Evolutionary conservation across 345 rosid species (phyloP).

Genomic region (Murraya paniculata): DNA sequence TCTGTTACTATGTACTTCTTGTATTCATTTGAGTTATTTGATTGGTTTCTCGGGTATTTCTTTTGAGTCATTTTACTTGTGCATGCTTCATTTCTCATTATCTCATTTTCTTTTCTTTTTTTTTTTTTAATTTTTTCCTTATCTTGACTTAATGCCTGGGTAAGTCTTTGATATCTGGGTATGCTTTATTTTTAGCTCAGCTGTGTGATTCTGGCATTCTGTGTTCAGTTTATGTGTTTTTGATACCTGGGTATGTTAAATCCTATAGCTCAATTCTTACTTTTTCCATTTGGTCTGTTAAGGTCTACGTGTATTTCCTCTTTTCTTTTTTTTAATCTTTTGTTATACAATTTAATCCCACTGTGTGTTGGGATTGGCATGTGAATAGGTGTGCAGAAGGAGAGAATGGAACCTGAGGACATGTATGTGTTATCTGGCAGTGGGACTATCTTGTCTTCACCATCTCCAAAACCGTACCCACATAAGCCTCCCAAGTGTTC

Average conservation of each 20-base stretch:
- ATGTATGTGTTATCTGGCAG: slow-evolving; percentile 76
- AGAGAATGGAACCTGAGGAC: slow-evolving; percentile 93
- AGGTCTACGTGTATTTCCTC: neutral
- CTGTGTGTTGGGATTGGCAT: slow-evolving; percentile 16
- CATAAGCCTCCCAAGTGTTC: slow-evolving; percentile 89
- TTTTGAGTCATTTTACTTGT: neutral
- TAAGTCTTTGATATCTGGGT: too few relatives aligned
- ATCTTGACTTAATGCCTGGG: neutral
- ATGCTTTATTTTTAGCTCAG: neutral
- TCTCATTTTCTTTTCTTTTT: neutral
- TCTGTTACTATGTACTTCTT: neutral
- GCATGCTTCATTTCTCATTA: neutral
- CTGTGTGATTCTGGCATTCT: neutral
- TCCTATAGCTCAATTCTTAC: neutral
- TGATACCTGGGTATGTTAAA: neutral
- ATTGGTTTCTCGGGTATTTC: neutral
- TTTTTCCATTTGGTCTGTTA: neutral
- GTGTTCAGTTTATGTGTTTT: neutral
- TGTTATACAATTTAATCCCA: neutral
- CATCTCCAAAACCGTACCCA: slow-evolving; percentile 83
- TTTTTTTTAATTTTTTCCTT: too few relatives aligned
- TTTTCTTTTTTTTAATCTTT: slow-evolving; percentile 6
- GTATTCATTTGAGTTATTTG: neutral
- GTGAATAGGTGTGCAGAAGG: slow-evolving; percentile 89
- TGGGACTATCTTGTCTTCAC: slow-evolving; percentile 59